phyloP scores from a whole-genome alignment of 768 basidiomycete genomes.

The Pleurotus tuoliensis region DNA sequence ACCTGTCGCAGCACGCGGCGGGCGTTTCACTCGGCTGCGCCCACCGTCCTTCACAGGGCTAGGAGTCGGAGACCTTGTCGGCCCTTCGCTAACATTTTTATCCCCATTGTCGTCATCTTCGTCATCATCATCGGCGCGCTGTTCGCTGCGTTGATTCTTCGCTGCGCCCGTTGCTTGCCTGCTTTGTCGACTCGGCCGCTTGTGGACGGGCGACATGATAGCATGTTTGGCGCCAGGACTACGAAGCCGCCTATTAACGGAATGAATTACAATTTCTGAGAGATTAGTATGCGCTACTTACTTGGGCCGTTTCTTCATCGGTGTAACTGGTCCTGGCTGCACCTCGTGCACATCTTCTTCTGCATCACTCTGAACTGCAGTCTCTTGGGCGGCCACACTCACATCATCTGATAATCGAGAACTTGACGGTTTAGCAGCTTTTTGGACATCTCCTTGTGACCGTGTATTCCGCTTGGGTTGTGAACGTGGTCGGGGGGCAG shows the following conservation, averaged over 20 bases:
- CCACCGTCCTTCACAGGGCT: no score
- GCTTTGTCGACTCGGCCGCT: background rate
- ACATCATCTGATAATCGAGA: no score
- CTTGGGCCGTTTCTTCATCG: conserved; percentile 9
- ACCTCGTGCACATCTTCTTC: background rate
- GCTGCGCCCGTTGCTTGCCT: no score
- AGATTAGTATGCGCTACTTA: background rate
- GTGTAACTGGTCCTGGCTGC: background rate
- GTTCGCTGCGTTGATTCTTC: no score
- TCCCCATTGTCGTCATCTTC: no score
- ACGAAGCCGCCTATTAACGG: background rate
- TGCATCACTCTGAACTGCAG: background rate
- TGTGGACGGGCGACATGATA: background rate
- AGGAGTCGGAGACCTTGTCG: no score
- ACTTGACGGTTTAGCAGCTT: no score
- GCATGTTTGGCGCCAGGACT: conserved; percentile 1
- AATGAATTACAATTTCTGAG: background rate
- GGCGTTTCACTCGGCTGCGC: no score
- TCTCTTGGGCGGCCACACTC: background rate
- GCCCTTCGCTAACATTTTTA: no score
- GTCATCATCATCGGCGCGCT: no score
- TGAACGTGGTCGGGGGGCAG: no score
- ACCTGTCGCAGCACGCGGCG: no score
- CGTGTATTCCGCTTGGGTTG: background rate
- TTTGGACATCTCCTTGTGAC: background rate